Base-by-base conservation (phyloP, 371 early-diverging fungal species). In the Rhizopus delemar region DNA sequence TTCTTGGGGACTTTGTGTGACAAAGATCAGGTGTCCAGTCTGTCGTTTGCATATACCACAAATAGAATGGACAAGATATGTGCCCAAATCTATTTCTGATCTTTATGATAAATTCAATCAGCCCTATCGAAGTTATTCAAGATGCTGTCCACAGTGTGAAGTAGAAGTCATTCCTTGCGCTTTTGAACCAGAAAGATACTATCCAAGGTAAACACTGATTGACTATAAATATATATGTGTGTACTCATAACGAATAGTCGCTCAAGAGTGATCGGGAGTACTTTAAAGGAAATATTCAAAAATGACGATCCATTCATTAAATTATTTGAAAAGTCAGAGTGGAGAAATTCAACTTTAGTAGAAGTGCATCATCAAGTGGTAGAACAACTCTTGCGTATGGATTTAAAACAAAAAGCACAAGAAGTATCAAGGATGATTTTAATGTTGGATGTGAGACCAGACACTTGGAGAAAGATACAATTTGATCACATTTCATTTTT, bases 1-100 rank as follows among this genome's bases (percentile, higher is more conserved):
- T 55, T 85, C 86, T 46, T 88, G 88, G 88, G 88, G 88, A 8
- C 70, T 88, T 15, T 73, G 74, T 60, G 77, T 86, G 29, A 86
- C 86, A 16, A 82, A 81, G 59, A 81, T 88, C 63, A 82, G 63
- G 46, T 78, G 75, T 49, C 75, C 75, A 5, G 88, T 88, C 12
- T 88, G 88, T 49, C 82, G 81, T 53, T 75, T 81, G 13, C 58
- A 62, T 34, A 74, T 88, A 16, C 71, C 83, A 43, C 78, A 80
- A 51, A 51, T 75, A 12, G 88, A 88, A 70, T 88, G 88, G 88
- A 77, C 79, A 56, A 77, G 78, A 57, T 74, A 60, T 51, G 77
- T 78, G 8, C 70, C 75, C n/a, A 48, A 28, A 15, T 55, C 60
- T 6, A 64, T 72, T 28, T 62, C 80, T 5, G 77, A 78, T 4